Conservation (phyloP, 371 early-diverging fungal species). For the Apophysomyces trapeziformis region DNA sequence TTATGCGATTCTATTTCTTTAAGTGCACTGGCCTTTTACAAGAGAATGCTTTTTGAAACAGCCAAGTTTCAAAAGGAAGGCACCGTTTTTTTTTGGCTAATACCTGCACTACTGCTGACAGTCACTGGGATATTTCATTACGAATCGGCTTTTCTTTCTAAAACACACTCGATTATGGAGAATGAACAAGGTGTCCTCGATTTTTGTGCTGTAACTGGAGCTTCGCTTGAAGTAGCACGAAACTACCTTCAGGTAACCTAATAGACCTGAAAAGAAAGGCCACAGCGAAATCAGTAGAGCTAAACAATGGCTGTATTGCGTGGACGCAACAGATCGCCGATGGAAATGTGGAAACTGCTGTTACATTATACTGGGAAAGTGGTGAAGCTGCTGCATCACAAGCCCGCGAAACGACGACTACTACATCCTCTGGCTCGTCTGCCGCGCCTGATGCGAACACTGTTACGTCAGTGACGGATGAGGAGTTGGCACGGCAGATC, state of each 20-base stretch:
- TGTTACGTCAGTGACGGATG: constrained; percentile 42
- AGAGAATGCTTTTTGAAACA: too few species aligned
- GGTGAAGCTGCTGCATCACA: constrained; percentile 23
- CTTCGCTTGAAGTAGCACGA: constrained; percentile 40
- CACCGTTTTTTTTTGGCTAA: too few species aligned
- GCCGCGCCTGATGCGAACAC: neutral
- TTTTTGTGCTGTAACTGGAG: constrained; percentile 50
- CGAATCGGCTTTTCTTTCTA: constrained; percentile 3
- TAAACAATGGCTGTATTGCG: neutral
- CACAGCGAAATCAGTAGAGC: neutral
- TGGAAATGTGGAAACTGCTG: constrained; percentile 45
- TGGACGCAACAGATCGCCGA: constrained; percentile 40
- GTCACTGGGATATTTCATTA: neutral
- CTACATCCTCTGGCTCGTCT: neutral
- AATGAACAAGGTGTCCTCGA: constrained; percentile 37
- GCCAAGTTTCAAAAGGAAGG: too few species aligned
- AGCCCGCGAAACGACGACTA: neutral
- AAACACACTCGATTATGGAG: constrained; percentile 18
- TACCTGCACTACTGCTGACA: constrained; percentile 4
- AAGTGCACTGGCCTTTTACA: too few species aligned
- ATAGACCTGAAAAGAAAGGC: neutral
- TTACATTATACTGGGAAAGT: constrained; percentile 44
- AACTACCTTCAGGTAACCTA: constrained; percentile 42
- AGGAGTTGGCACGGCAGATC: constrained; percentile 58
- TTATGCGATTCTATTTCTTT: too few species aligned